A percentile compares a stretch with the other conserved stretches of the same genome.
phyloP scores from a whole-genome alignment of 768 basidiomycete genomes.

The Lentinula detonsa region DNA sequence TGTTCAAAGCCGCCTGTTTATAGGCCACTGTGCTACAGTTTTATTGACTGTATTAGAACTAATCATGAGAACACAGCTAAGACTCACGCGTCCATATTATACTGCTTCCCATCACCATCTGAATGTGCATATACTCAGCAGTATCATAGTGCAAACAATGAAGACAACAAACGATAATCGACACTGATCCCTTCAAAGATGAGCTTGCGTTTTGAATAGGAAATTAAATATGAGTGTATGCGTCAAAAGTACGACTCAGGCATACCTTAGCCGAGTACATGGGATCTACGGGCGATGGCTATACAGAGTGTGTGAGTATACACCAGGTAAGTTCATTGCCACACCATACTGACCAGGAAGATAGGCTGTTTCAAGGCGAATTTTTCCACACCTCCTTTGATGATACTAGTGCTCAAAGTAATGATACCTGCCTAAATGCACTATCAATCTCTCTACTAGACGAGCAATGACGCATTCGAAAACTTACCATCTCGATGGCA shows the following conservation, averaged over 20 bases:
- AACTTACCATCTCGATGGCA: slow-evolving; percentile 65
- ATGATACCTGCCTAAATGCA: slow-evolving; percentile 56
- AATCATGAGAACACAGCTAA: not conserved
- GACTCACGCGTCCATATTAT: slow-evolving; percentile 69
- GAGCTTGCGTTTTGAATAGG: slow-evolving; percentile 29
- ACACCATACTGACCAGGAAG: slow-evolving; percentile 46
- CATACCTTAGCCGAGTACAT: slow-evolving; percentile 61
- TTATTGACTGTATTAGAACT: not conserved
- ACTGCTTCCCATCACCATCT: slow-evolving; percentile 73
- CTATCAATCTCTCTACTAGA: not conserved
- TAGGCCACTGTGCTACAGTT: slow-evolving; percentile 59
- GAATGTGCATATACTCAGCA: not conserved
- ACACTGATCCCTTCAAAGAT: slow-evolving; percentile 75
- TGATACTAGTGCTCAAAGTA: slow-evolving; percentile 65
- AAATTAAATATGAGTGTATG: not conserved
- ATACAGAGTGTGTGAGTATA: not conserved
- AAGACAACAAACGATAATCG: slow-evolving; percentile 47
- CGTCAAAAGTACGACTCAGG: not conserved
- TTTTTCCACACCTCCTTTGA: slow-evolving; percentile 70
- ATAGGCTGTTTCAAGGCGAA: slow-evolving; percentile 71
- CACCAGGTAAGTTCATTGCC: not conserved
- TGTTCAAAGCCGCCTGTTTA: slow-evolving; percentile 74
- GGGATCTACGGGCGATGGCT: slow-evolving; percentile 75
- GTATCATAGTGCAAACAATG: not conserved
- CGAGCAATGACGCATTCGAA: not conserved